Evolutionary conservation across 768 basidiomycete genomes (phyloP), one percentile per base, ranked within the genome.

Genomic region (Exsudoporus frostii): DNA sequence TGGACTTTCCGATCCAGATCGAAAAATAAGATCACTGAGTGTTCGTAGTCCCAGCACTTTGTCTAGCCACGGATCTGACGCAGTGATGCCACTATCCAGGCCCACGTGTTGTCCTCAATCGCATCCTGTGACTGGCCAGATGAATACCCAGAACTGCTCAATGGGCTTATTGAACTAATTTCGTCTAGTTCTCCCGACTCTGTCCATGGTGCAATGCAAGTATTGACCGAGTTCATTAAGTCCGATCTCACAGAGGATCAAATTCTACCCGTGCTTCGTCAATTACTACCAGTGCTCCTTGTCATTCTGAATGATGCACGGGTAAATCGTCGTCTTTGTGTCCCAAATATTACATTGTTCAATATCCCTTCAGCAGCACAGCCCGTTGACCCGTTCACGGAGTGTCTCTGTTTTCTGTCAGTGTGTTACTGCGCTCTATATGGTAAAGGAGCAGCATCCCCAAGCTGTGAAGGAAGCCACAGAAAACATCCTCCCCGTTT

Each of bases 101-200:
- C 95, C 4, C 89, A 87, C 60, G 86, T 88, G 4, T 72, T 98
- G 22, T 96, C 96, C 13, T 83, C 83, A 1, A 88, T 98, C 54
- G 93, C 96, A 27, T 86, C 86, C 57, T 87, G 84, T 59, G 94
- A 98, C 73, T 98, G 93, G 92, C 96, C 95, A 9, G 94, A 97
- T 71, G 92, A 95, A 77, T 98, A 92, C 67, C 92, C 95, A 0
- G 85, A 89, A 43, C 81, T 98, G n/a, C 78, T 98, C 33, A 76
- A 76, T 40, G 76, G 80, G 41, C 80, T 99, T 19, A 84, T 98
- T 55, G 71, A 72, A 32, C 81, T 96, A 10, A 79, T 98, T 24
- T 86, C 88, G 3, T 87, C 90, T 3, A 78, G 75, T 40, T 84
- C 85, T 3, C 72, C 88, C 1, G 79, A 83, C 52, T 80, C 90